Conservation (phyloP, 306 rosid species). For the Arachis hypogaea region DNA sequence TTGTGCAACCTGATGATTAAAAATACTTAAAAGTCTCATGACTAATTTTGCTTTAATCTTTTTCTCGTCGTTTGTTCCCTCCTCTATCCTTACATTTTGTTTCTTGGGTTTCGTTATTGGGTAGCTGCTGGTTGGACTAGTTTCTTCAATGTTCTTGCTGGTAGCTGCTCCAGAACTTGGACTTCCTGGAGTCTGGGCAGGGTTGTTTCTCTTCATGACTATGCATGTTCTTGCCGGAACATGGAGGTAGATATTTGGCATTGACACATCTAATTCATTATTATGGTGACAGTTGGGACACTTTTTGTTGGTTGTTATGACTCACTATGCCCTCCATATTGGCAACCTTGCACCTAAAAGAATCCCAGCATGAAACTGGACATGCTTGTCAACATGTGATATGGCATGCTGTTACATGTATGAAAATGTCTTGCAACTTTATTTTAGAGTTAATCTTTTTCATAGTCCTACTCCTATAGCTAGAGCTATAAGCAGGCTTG, state of each 20-base stretch:
- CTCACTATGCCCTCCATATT: slow-evolving; percentile 11
- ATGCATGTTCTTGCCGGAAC: slow-evolving; percentile 79
- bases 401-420: neutral
- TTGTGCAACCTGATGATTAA: slow-evolving; percentile 28
- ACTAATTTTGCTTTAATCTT: slow-evolving; percentile 19
- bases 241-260: slow-evolving; percentile 83
- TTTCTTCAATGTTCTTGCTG: slow-evolving; percentile 69
- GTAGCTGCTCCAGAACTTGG: slow-evolving; percentile 74
- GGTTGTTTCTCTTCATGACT: slow-evolving; percentile 89
- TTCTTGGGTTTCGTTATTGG: slow-evolving; percentile 33
- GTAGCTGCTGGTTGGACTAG: slow-evolving; percentile 66
- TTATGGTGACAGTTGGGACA: slow-evolving; percentile 9
- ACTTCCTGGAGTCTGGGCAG: slow-evolving; percentile 90
- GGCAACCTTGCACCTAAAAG: neutral
- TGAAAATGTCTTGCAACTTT: neutral
- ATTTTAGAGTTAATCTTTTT: too few species aligned
- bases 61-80: neutral
- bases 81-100: neutral
- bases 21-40: slow-evolving; percentile 13
- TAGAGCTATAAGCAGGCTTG: too few species aligned
- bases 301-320: slow-evolving; percentile 3
- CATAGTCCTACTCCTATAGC: too few species aligned
- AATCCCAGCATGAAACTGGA: slow-evolving; percentile 6
- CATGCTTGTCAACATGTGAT: slow-evolving; percentile 15
- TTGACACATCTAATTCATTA: neutral